Evolutionary conservation across 1,284 basidiomycete genomes (phyloP), one percentile per base, ranked within the genome.

Genomic region (Exobasidium rhododendri): DNA sequence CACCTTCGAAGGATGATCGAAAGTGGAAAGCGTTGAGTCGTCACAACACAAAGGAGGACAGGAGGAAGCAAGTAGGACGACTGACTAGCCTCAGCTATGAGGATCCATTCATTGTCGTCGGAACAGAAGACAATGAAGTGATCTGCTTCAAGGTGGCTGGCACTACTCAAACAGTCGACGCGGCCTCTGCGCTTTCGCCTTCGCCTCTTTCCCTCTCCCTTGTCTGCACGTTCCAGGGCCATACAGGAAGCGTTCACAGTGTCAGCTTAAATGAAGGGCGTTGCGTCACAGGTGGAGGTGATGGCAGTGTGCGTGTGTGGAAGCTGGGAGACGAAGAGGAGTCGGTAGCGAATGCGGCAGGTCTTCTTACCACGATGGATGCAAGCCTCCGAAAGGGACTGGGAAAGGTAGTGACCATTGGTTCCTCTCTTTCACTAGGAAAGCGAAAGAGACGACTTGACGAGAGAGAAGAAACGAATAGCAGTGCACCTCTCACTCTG

Each of bases 181-280:
- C 7, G 7, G 10, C 17, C 35, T 40, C 35, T 17, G 6, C 13
- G 6, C 6, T 20, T 17, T 13, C 7, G 46, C 17, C 11, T 20
- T 20, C 4, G 14, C 47, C 47, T 3, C 4, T 50, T 13, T 50
- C 47, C 13, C n/a, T 50, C 28, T 13, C 13, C 13, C 30, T 32
- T 4, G 13, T 55, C 29, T 26, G 32, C n/a, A 40, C 52, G 4
- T 44, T 55, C 4, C 52, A 55, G 3, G 52, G 52, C 14, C 52
- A 55, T 44, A 55, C 52, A 4, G 52, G 52, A 44, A 55, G n/a
- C 3, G 52, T 55, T 40, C 40, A 55, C 30, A 40, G 32, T 20
- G 52, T 55, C 14, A 55, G 52, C 52, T 44, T 55, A 20, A 55
- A 55, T 26, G 52, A 31, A 55, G 52, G 52, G 17, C 22, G 52